Conservation (phyloP, 2,329 filamentous ascomycete genomes). For the Ilyonectria sp. region DNA sequence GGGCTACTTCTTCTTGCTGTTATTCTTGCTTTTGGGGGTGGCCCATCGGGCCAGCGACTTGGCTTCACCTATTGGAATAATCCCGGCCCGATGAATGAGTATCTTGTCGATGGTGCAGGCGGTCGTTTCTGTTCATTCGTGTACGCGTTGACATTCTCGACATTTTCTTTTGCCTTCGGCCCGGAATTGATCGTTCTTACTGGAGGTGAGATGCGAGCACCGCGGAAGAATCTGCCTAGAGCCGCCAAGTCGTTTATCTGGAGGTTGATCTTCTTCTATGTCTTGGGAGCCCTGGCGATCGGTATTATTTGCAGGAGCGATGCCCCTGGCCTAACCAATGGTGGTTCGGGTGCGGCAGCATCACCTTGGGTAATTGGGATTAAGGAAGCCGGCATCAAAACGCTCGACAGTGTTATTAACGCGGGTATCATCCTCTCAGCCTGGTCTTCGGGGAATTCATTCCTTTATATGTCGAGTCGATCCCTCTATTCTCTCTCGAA, state of each 20-base stretch:
- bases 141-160: slow-evolving; percentile 28
- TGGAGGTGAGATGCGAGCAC: slow-evolving; percentile 52
- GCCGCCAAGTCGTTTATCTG: slow-evolving; percentile 50
- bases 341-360: slow-evolving; percentile 47
- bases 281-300: slow-evolving; percentile 36
- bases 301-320: slow-evolving; percentile 31
- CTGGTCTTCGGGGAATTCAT: slow-evolving; percentile 8
- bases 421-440: neutral
- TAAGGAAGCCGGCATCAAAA: neutral
- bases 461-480: neutral
- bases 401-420: slow-evolving; percentile 11
- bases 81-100: slow-evolving; percentile 9
- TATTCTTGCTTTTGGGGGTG: slow-evolving; percentile 63
- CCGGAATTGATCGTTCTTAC: slow-evolving; percentile 50
- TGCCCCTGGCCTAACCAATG: slow-evolving; percentile 46
- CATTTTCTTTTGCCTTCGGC: slow-evolving; percentile 44
- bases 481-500: slow-evolving; percentile 7
- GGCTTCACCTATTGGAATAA: slow-evolving; percentile 60
- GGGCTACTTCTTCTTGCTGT: slow-evolving; percentile 64
- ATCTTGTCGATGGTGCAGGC: neutral
- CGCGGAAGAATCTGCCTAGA: slow-evolving; percentile 50
- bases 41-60: slow-evolving; percentile 58
- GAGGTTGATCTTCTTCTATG: slow-evolving; percentile 50
- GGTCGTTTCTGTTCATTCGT: slow-evolving; percentile 11
- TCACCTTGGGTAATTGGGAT: slow-evolving; percentile 60